Percentiles rank a stretch among this genome's conserved stretches.
Conservation (phyloP, 2,329 filamentous ascomycete genomes). For the Fusarium anthophilum region DNA sequence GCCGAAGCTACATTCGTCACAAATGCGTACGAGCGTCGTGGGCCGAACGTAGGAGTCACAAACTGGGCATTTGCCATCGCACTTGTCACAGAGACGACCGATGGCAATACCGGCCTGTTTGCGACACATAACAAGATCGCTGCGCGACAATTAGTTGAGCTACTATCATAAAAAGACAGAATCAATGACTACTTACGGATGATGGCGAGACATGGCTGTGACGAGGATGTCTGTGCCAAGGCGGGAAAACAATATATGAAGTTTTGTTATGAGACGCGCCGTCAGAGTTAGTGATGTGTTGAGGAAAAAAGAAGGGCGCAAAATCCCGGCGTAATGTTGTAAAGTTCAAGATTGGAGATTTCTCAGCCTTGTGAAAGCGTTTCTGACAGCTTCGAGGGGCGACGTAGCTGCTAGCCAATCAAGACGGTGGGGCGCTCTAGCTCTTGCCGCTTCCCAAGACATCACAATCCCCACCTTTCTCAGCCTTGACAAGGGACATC, state of each 20-base stretch:
- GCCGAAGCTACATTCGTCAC: slow-evolving; percentile 98
- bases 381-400: slow-evolving; percentile 37
- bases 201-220: slow-evolving; percentile 86
- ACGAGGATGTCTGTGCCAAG: not conserved
- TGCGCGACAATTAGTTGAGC: slow-evolving; percentile 49
- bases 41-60: slow-evolving; percentile 99
- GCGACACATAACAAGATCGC: slow-evolving; percentile 99
- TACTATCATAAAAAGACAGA: not conserved
- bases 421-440: slow-evolving; percentile 24
- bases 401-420: slow-evolving; percentile 35
- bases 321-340: slow-evolving; percentile 15
- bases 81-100: slow-evolving; percentile 99
- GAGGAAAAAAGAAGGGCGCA: not conserved
- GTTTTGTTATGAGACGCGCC: not conserved
- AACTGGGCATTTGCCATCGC: slow-evolving; percentile 98
- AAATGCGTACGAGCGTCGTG: slow-evolving; percentile 96
- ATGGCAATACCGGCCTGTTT: slow-evolving; percentile 98
- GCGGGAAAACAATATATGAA: not conserved
- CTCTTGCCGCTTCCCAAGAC: slow-evolving; percentile 23
- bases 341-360: slow-evolving; percentile 45
- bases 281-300: slow-evolving; percentile 6
- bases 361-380: slow-evolving; percentile 57
- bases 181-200: slow-evolving; percentile 71
- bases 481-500: slow-evolving; percentile 42
- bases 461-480: slow-evolving; percentile 38